Conservation (phyloP, 768 basidiomycete genomes). For the Stropharia rugosoannulata region DNA sequence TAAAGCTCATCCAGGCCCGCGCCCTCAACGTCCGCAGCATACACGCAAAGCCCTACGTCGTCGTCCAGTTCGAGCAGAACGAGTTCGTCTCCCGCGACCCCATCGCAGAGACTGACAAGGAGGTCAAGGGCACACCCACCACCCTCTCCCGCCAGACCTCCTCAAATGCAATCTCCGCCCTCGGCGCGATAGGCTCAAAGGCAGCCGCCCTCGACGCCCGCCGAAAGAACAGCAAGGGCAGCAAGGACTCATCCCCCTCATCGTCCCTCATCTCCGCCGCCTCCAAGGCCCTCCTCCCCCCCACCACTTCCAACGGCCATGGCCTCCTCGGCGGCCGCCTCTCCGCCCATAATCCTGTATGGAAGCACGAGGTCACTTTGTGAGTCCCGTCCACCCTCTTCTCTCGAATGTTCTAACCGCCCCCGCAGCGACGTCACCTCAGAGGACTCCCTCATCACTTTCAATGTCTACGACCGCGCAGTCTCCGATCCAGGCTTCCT, state of each 20-base stretch:
- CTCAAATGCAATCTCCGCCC: conserved; percentile 62
- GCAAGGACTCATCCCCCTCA: conserved; percentile 44
- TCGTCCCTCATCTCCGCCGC: conserved; percentile 24
- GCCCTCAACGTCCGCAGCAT: conserved; percentile 71
- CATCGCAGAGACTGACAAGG: conserved; percentile 81
- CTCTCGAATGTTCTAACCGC: conserved; percentile 2
- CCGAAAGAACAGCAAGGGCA: conserved; percentile 39
- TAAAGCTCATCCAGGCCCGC: conserved; percentile 93
- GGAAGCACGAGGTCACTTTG: conserved; percentile 99
- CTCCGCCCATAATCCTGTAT: conserved; percentile 87
- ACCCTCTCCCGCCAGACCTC: conserved; percentile 49
- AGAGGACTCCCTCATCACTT: conserved; percentile 75
- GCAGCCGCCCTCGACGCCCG: conserved; percentile 30
- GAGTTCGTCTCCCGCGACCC: conserved; percentile 95
- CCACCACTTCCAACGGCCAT: conserved; percentile 21
- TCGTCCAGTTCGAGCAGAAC: conserved; percentile 98
- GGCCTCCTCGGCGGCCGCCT: conserved; percentile 59
- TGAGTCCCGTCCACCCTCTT: conserved; percentile 40
- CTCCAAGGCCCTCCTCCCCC: conserved; percentile 31
- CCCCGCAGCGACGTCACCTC: conserved; percentile 87
- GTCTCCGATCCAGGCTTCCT: conserved; percentile 84
- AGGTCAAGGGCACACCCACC: conserved; percentile 79
- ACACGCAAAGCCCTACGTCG: conserved; percentile 82
- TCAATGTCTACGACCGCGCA: conserved; percentile 92
- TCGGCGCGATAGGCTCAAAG: conserved; percentile 60